Evolutionary conservation across 768 basidiomycete species (phyloP), one percentile per base, ranked within the genome.

Genomic region (Ramaria sp.): DNA sequence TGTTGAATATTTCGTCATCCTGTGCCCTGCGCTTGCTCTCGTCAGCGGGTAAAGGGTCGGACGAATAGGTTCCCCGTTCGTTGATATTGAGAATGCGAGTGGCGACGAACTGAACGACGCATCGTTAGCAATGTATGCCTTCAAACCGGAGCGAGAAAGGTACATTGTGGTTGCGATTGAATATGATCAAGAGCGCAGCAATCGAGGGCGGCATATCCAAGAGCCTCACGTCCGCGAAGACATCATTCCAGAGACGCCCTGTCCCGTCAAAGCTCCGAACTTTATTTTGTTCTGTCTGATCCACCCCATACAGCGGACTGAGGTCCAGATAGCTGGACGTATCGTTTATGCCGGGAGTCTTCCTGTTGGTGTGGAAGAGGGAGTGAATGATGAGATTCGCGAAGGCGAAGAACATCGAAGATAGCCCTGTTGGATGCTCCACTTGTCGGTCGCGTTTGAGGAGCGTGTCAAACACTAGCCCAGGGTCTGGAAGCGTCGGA

Each of bases 1-100:
- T 79, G 58, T 86, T 75, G 71, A 87, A 90, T 47, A 90, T 81
- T 62, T 89, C 88, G 51, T 87, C 81, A 54, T 90, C 88, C 64
- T 90, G 88, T 0, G 62, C 68, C 13, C 63, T 48, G 43, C 60
- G 68, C 24, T 41, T 39, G 17, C 30, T 39, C 3, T 38, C 9
- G 34, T 33, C 55, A 12, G 47, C 64, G 1, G 53, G 22, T 59
- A 64, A 51, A 54, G 67, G 63, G 43, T 61, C 43, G 15, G 53
- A 19, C 34, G 11, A 51, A 65, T 75, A 86, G 1, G 69, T 76
- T 10, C 75, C 73, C 17, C 67, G 64, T 67, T 91, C 88, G 64
- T 91, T 88, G 68, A 90, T 81, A 53, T 76, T 71, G 10, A 85
- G 64, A 30, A 90, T 71, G 62, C 77, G 83, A 54, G 83, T 72